Evolutionary conservation across 306 rosid genomes (phyloP), one percentile per base, ranked within the genome.

Genomic region (Crotalaria pallida): DNA sequence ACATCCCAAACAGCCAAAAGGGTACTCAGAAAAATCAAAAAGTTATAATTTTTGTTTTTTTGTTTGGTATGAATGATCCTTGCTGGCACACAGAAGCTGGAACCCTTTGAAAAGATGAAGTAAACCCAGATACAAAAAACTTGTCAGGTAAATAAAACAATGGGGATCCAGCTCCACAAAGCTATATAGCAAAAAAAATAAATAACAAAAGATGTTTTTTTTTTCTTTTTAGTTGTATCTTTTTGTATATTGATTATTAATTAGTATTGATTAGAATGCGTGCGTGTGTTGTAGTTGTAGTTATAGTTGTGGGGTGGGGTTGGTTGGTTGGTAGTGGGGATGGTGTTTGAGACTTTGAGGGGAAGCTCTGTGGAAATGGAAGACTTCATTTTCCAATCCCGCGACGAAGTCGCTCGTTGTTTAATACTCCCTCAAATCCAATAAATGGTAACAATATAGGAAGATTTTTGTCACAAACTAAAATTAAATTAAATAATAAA

Each of bases 1-100:
- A 95, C 97, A 95, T 95, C 83, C 70, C 82, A 88, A 72, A 76
- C 4, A 71, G 50, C 65, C 65, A 67, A 70, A 71, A 63, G 18
- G 43, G 47, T 41, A 15, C 29, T 61, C 65, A 53, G 10, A 36
- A 50, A 22, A 17, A 47, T 10, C 21, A 13, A 50, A 40, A 72
- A 65, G 29, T 65, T 40, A 48, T 10, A 40, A 24, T 63, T 68
- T 53, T 44, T n/a, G n/a, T n/a, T n/a, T n/a, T n/a, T n/a, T n/a
- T n/a, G n/a, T n/a, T n/a, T 41, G 13, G 60, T 48, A 50, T 13
- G 4, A 58, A 79, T 5, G 71, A 65, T 19, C 33, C 18, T 16
- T 18, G 74, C 31, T 60, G 71, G 74, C 11, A 58, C 57, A 67
- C 26, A 69, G 34, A 7, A 83, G 56, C 71, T 33, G 82, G 67